A percentile compares a stretch with the other conserved stretches of the same genome.
These are phyloP conservation scores for Mycena kentingensis DNA, from an alignment of 768 basidiomycete genomes.

Conservation along the genomic window DNA sequence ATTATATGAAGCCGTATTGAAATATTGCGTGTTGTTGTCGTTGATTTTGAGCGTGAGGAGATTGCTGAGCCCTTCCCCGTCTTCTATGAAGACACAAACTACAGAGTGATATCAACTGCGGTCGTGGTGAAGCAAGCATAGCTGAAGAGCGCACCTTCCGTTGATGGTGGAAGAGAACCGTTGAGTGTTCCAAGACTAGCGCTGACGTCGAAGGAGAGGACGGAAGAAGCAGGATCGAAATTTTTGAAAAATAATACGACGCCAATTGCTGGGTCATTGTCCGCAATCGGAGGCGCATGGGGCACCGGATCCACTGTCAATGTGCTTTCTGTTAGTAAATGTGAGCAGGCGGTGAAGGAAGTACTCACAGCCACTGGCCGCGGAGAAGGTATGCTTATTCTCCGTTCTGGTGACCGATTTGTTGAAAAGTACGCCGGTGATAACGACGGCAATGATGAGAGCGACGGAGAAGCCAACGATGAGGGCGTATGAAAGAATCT, in stretches of 20 bases:
- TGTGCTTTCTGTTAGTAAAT: neutral
- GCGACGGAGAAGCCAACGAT: too few species aligned
- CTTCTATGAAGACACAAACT: conserved; percentile 1
- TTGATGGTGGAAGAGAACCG: neutral
- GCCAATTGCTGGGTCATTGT: neutral
- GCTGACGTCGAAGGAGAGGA: too few species aligned
- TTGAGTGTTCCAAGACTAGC: neutral
- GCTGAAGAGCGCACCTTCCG: neutral
- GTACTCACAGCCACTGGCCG: neutral
- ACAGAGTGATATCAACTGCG: neutral
- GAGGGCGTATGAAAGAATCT: neutral
- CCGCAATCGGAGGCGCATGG: neutral
- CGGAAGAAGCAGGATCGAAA: conserved; percentile 2
- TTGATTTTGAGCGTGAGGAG: neutral
- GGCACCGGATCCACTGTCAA: neutral
- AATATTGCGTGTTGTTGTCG: neutral
- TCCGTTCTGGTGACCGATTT: neutral
- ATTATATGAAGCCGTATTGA: conserved; percentile 1
- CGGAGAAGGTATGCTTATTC: neutral
- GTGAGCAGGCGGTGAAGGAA: neutral
- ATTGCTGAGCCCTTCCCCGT: neutral
- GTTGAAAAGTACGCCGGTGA: conserved; percentile 2
- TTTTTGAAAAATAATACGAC: neutral
- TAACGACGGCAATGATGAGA: conserved; percentile 1
- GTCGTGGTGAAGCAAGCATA: neutral